Base-by-base conservation (phyloP, 2,329 filamentous ascomycete species). In the Alternaria hordeiaustralica region DNA sequence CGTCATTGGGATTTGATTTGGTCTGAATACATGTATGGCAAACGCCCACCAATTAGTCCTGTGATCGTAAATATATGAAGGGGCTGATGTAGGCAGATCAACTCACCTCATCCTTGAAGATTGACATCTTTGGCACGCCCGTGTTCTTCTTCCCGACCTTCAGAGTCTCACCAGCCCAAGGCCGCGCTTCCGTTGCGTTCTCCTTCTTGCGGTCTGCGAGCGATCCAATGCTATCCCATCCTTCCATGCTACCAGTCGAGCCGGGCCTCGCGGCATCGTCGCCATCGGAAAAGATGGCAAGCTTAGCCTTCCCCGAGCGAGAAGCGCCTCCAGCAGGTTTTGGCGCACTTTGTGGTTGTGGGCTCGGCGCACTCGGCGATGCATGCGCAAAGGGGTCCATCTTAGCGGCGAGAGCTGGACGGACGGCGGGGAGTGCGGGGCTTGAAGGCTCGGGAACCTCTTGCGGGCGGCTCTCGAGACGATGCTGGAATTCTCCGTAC, bases 61-160 rank as follows among this genome's bases (percentile, higher is more conserved):
- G 69, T 68, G 72, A 73, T 75, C 72, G 75, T 79, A 78, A 75
- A 76, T 78, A 79, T 67, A 30, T 70, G 73, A 68, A 71, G 71
- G 86, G 87, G 73, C 45, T 62, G 58, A 65, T 58, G 61, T 50
- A 64, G 64, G 69, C 61, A 43, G 62, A 41, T 66, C 43, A 78
- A 87, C 93, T 90, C 91, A 99, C 96, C 92, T 92, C 86, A 86
- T 99, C 96, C 85, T 92, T 95, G 85, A 97, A 99, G 49, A 99
- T 88, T 76, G 90, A 85, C 89, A 99, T 91, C 85, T 97, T 98
- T 58, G 90, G 86, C 58, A 86, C 87, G 30, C 86, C 88, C 46
- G 85, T 88, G 82, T 93, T 92, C 83, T 93, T 96, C 73, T 93
- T 95, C 45, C 92, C 93, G 3, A 89, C 92, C 80, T 95, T 93